Evolutionary conservation across 2,329 filamentous ascomycete genomes (phyloP).

Genomic region (Colletotrichum melonis): DNA sequence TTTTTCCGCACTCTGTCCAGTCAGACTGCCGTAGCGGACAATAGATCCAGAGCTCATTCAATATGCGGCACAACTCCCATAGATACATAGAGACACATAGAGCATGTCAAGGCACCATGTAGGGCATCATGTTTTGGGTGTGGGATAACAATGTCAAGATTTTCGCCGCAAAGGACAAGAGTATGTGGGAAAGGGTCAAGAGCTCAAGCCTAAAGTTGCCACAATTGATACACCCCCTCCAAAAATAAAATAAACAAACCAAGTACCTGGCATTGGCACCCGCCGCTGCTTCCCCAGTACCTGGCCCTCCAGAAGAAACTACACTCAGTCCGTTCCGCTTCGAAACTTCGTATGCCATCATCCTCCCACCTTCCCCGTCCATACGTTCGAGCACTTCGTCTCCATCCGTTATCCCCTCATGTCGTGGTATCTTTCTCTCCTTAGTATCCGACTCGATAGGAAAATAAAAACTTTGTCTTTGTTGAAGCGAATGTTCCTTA

Average conservation of each 20-base stretch:
- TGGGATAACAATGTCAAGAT: background rate
- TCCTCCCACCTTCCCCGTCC: background rate
- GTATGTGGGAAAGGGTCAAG: background rate
- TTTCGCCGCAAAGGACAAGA: no score
- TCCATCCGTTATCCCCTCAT: background rate
- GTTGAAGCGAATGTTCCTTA: constrained; percentile 33
- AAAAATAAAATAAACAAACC: constrained; percentile 6
- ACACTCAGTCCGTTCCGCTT: no score
- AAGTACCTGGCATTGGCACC: constrained; percentile 20
- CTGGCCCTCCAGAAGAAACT: background rate
- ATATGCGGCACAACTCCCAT: background rate
- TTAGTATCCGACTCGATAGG: background rate
- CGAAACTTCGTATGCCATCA: background rate
- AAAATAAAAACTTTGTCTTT: constrained; percentile 15
- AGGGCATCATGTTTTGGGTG: background rate
- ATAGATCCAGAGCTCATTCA: background rate
- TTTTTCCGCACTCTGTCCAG: background rate
- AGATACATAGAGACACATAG: background rate
- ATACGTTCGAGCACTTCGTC: background rate
- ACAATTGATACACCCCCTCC: background rate
- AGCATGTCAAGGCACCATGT: no score
- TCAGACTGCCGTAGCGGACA: background rate
- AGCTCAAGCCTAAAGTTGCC: background rate
- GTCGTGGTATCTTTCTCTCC: background rate
- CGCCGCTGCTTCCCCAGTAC: constrained; percentile 19